These are phyloP conservation scores for Podospora sp. DNA, from an alignment of 495 filamentous ascomycete species.

Conservation along the genomic window DNA sequence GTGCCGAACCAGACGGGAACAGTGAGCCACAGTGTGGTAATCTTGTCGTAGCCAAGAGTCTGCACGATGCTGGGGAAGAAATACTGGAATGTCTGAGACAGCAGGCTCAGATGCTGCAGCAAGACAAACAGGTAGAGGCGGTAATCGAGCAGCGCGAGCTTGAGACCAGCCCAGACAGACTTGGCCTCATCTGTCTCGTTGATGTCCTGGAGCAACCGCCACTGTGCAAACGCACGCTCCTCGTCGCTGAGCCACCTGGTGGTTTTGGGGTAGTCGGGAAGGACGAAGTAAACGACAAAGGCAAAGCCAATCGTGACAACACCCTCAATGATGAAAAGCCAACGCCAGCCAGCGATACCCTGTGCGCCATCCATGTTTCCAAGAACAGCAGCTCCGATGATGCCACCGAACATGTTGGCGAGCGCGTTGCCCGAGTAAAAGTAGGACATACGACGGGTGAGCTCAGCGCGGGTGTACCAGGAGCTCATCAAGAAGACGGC, in stretches of 20 bases:
- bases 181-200: constrained; percentile 40
- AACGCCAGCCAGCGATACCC: constrained; percentile 46
- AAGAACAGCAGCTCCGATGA: constrained; percentile 58
- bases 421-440: constrained; percentile 61
- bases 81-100: constrained; percentile 49
- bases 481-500: constrained; percentile 54
- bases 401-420: constrained; percentile 60
- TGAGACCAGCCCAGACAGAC: constrained; percentile 41
- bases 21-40: constrained; percentile 55
- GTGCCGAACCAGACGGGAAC: constrained; percentile 52
- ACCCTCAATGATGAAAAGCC: constrained; percentile 42
- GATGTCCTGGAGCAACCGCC: constrained; percentile 45
- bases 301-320: constrained; percentile 46
- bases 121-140: constrained; percentile 51
- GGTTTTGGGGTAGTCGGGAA: constrained; percentile 50
- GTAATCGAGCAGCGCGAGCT: constrained; percentile 44
- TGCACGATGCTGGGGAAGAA: constrained; percentile 60
- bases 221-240: constrained; percentile 44
- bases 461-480: constrained; percentile 55
- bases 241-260: constrained; percentile 48
- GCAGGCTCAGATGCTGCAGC: constrained; percentile 46
- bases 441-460: constrained; percentile 55
- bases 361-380: constrained; percentile 42
- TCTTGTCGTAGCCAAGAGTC: constrained; percentile 54
- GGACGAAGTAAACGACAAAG: constrained; percentile 37